Base-by-base conservation (phyloP, 2,329 filamentous ascomycete genomes). In the Botryotinia narcissicola region DNA sequence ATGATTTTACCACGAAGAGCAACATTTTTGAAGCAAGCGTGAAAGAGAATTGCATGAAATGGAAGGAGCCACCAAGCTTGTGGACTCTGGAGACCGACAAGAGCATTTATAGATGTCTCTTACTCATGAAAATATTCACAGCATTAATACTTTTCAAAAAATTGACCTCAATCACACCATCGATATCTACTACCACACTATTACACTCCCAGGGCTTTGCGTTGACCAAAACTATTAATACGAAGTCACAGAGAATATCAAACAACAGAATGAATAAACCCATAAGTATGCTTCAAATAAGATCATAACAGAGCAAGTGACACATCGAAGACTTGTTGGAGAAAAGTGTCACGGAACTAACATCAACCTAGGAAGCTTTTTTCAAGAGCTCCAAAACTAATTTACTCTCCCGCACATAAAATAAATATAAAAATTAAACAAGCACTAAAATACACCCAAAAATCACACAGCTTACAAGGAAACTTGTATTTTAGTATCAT, bases 351-450 rank as follows among this genome's bases (percentile, higher is more conserved):
- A 54, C n/a, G 14, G 25, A 29, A 54, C 3, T 4, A 8, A 54
- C 25, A 54, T 3, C n/a, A 29, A 54, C n/a, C 18, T 4, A 29
- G 16, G 2, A 29, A 29, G n/a, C 14, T 29, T 54, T 1, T 14
- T 29, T 29, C 1, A 54, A n/a, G 12, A 54, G 6, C 25, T 16
- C 29, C 6, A 12, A 29, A n/a, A 10, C 37, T 10, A 40, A 12
- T 40, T 51, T 14, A 4, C 25, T 12, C 4, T 1, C 10, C 1
- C 10, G 2, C 5, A 57, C 3, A 18, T n/a, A 18, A 29, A 9
- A 29, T 0, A 9, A 4, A 29, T 1, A 2, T 0, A n/a, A 29
- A 29, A 18, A 29, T 3, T 2, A 29, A 12, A 57, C 1, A 2
- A 18, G 8, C n/a, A 18, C n/a, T 9, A 14, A 4, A 29, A 8